phyloP scores from a whole-genome alignment of 176 grass and related monocot species.

The maize (Zea mays) region DNA sequence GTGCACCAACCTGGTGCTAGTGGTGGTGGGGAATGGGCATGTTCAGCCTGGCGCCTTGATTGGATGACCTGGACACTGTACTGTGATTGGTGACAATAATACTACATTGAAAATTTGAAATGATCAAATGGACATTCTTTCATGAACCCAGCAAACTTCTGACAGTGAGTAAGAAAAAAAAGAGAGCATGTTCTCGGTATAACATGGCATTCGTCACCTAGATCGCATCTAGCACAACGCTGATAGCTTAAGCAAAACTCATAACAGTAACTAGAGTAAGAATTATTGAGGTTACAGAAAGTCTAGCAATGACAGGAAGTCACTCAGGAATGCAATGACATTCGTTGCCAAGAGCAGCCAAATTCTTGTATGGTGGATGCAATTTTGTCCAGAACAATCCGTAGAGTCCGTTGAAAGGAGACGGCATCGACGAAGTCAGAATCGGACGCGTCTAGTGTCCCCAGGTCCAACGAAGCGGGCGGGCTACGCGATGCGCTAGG shows the following conservation, averaged over 20 bases:
- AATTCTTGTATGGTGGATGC: not conserved
- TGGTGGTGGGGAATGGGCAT: not conserved
- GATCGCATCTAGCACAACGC: not conserved
- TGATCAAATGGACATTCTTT: not conserved
- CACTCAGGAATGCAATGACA: not conserved
- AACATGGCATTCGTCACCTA: too few relatives aligned
- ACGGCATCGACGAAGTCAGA: not conserved
- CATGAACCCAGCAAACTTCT: not conserved
- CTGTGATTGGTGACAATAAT: not conserved
- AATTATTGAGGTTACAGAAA: not conserved
- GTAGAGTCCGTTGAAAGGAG: not conserved
- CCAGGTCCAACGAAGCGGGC: slow-evolving; percentile 27
- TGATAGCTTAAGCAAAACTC: not conserved
- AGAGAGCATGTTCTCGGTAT: too few relatives aligned
- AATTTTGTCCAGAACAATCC: not conserved
- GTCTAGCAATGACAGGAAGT: not conserved
- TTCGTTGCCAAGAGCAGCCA: not conserved
- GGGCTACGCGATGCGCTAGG: not conserved
- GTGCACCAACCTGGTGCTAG: not conserved
- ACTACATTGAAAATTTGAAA: not conserved
- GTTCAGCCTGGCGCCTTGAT: not conserved
- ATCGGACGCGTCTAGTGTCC: not conserved
- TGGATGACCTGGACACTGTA: not conserved
- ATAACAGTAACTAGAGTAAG: not conserved
- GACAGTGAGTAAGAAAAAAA: too few relatives aligned